phyloP scores from a whole-genome alignment of 176 grass and related monocot species.

The Ensete ventricosum region DNA sequence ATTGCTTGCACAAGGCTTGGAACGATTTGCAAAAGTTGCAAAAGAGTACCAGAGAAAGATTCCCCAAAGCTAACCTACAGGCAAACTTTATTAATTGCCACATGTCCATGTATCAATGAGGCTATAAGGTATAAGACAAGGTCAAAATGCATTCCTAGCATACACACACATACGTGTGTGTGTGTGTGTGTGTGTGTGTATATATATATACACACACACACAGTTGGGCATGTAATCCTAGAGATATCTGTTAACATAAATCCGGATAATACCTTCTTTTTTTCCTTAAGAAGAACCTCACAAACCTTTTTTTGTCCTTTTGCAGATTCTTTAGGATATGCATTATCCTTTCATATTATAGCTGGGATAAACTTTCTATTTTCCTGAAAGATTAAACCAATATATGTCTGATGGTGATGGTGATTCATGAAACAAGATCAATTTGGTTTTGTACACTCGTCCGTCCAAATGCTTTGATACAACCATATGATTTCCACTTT shows the following conservation, averaged over 20 bases:
- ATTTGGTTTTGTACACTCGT: neutral
- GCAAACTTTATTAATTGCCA: neutral
- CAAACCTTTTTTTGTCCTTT: neutral
- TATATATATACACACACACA: too few relatives aligned
- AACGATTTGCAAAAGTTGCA: slow-evolving; percentile 46
- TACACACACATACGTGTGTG: too few relatives aligned
- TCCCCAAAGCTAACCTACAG: slow-evolving; percentile 25
- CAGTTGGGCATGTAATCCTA: too few relatives aligned
- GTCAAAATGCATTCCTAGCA: too few relatives aligned
- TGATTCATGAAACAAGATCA: neutral
- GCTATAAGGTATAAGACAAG: neutral
- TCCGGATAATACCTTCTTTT: neutral
- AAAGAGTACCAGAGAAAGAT: slow-evolving; percentile 57
- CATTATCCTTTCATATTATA: neutral
- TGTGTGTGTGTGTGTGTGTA: too few relatives aligned
- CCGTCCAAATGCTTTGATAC: too few relatives aligned
- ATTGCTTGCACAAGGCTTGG: slow-evolving; percentile 55
- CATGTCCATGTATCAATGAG: neutral
- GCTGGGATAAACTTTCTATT: neutral
- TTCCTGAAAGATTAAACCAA: neutral
- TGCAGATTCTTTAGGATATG: neutral
- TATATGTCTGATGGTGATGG: neutral
- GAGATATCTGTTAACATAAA: too few relatives aligned
- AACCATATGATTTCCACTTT: too few relatives aligned
- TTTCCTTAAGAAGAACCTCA: neutral